Conservation (phyloP, 2,329 filamentous ascomycete species). For the Ambrosiella cleistominuta region DNA sequence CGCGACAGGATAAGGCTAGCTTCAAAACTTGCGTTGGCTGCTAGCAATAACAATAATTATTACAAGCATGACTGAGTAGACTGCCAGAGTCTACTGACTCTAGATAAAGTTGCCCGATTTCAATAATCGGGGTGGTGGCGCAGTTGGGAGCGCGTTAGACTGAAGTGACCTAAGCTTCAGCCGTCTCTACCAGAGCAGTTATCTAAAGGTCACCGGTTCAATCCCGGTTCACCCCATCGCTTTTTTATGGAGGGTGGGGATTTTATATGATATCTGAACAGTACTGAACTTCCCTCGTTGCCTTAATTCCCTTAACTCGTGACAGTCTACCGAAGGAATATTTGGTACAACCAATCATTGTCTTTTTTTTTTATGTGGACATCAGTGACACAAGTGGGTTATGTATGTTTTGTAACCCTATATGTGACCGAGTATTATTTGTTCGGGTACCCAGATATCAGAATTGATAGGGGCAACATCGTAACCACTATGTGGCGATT, state of each 20-base stretch:
- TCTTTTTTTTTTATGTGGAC: no score
- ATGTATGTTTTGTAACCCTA: no score
- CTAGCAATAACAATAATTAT: neutral
- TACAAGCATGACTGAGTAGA: neutral
- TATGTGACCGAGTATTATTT: no score
- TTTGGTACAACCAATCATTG: no score
- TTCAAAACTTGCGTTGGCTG: neutral
- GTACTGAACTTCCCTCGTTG: no score
- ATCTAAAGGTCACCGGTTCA: slow-evolving; percentile 13
- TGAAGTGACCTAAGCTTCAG: slow-evolving; percentile 11
- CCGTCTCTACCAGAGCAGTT: slow-evolving; percentile 7
- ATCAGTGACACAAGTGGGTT: no score
- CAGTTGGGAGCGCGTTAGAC: slow-evolving; percentile 14
- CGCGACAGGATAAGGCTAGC: neutral
- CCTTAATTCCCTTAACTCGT: no score
- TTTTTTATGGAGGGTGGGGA: neutral
- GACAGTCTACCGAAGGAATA: no score
- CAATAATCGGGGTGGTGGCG: slow-evolving; percentile 8
- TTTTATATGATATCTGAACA: no score
- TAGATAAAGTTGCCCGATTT: neutral
- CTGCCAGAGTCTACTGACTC: neutral
- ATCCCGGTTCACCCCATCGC: slow-evolving; percentile 12
- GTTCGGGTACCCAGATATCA: no score
- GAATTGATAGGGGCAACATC: no score
- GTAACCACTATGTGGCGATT: no score